Evolutionary conservation across 768 basidiomycete species (phyloP).

Genomic region (Naganishia vaughanmartiniae): DNA sequence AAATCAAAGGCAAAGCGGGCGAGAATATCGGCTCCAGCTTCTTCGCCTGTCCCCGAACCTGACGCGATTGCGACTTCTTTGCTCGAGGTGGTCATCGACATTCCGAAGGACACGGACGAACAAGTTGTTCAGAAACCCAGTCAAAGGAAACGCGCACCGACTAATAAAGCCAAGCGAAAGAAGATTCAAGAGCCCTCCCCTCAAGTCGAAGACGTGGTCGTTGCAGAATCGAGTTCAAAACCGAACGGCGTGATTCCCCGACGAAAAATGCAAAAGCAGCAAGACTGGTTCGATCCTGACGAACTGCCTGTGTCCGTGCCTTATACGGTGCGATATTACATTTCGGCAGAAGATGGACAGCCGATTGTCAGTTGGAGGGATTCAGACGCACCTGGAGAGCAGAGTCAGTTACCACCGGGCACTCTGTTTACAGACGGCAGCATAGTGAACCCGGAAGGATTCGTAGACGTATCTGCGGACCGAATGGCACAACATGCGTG

Average conservation of each 20-base stretch:
- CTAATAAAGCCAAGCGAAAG: conserved; percentile 18
- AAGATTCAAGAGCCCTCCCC: conserved; percentile 16
- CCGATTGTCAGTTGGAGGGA: conserved; percentile 16
- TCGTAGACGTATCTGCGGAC: conserved; percentile 3
- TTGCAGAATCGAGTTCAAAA: neutral
- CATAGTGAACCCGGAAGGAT: conserved; percentile 3
- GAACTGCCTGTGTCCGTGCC: neutral
- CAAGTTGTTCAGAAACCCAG: neutral
- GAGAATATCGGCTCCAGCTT: neutral
- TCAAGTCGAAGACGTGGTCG: neutral
- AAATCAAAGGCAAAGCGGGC: conserved; percentile 2
- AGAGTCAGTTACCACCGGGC: conserved; percentile 12
- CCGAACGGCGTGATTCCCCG: neutral
- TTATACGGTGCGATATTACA: conserved; percentile 3
- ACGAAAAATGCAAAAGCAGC: conserved; percentile 16
- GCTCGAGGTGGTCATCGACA: conserved; percentile 9
- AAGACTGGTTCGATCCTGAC: conserved; percentile 17
- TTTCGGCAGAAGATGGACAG: conserved; percentile 12
- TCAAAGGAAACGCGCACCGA: neutral
- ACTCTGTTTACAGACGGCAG: conserved; percentile 4
- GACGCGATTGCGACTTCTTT: neutral
- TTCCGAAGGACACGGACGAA: conserved; percentile 4
- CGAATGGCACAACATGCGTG: conserved; percentile 8
- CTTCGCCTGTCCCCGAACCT: neutral
- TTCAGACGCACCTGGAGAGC: neutral